Evolutionary conservation across 345 rosid species (phyloP).

Genomic region (Eucalyptus sp.): DNA sequence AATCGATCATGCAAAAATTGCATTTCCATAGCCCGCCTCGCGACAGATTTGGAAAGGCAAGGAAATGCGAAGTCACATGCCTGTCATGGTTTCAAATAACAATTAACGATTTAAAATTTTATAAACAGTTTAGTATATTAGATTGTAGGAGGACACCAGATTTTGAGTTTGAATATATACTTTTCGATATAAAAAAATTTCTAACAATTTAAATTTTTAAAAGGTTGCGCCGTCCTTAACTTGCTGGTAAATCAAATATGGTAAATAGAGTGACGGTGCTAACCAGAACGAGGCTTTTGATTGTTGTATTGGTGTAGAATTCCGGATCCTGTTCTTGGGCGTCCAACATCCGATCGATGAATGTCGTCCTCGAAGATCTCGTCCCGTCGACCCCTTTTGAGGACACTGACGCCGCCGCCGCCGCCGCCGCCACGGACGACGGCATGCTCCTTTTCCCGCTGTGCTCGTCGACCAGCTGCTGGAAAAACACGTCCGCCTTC

Average conservation of each 20-base stretch:
- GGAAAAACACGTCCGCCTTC: constrained; percentile 13
- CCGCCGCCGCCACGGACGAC: no score
- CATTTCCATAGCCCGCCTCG: no score
- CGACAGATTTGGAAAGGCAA: no score
- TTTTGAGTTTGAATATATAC: neutral
- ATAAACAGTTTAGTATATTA: neutral
- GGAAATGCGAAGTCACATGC: neutral
- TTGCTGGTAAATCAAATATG: neutral
- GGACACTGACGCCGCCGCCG: neutral
- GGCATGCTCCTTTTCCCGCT: neutral
- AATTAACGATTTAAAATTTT: neutral
- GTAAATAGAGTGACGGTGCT: neutral
- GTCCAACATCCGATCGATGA: constrained; percentile 12
- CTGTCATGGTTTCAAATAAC: neutral
- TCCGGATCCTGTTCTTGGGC: constrained; percentile 17
- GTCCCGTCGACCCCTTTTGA: neutral
- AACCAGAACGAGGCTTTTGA: constrained; percentile 20
- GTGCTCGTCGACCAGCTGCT: constrained; percentile 11
- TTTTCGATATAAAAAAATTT: no score
- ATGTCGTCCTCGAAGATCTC: neutral
- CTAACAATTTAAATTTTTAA: neutral
- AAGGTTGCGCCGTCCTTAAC: neutral
- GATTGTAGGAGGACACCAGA: neutral
- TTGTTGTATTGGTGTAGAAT: constrained; percentile 3
- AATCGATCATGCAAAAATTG: no score